Conservation (phyloP, 1,284 basidiomycete species). For the Leccinum fallax region DNA sequence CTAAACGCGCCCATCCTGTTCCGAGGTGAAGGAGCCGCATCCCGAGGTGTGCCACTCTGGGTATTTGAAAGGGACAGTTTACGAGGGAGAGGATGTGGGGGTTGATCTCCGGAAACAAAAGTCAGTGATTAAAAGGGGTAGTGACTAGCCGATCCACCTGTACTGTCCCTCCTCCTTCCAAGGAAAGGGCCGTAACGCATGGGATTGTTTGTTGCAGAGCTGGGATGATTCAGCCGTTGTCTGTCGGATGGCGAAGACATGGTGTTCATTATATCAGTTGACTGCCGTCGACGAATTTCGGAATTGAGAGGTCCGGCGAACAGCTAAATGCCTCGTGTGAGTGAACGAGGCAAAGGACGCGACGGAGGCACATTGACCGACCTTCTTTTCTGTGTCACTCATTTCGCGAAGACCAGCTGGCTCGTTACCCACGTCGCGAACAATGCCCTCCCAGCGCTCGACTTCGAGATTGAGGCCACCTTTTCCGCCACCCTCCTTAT, state of each 20-base stretch:
- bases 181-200: conserved; percentile 63
- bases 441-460: conserved; percentile 84
- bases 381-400: conserved; percentile 87
- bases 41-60: conserved; percentile 57
- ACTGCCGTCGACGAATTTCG: conserved; percentile 79
- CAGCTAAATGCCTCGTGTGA: conserved; percentile 51
- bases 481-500: conserved; percentile 76
- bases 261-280: conserved; percentile 65
- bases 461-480: conserved; percentile 81
- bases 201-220: conserved; percentile 53
- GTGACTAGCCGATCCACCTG: conserved; percentile 45
- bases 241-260: conserved; percentile 59
- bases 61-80: conserved; percentile 71
- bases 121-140: conserved; percentile 15
- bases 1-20: conserved; percentile 55
- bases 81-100: conserved; percentile 51
- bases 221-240: conserved; percentile 54
- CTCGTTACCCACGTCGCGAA: conserved; percentile 71
- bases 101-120: conserved; percentile 44
- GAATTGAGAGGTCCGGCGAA: conserved; percentile 77
- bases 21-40: conserved; percentile 66
- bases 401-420: conserved; percentile 81
- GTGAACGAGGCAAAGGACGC: conserved; percentile 16
- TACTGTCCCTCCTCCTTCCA: conserved; percentile 65
- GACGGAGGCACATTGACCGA: conserved; percentile 38